Conservation (phyloP, 139 green algal genomes). For the Diplosphaera chodatii region DNA sequence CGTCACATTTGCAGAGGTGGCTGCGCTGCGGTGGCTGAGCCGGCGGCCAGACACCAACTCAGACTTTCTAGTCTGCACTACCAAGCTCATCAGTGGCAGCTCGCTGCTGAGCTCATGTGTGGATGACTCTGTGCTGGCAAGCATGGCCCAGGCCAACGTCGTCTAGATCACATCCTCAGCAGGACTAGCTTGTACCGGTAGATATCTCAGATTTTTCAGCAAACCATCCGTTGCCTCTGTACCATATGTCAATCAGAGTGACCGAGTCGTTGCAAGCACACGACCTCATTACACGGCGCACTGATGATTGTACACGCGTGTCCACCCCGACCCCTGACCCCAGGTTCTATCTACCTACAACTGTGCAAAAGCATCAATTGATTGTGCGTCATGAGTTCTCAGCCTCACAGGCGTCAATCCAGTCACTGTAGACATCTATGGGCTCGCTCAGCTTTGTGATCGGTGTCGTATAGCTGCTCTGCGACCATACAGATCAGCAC, state of each 20-base stretch:
- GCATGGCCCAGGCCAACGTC: background rate
- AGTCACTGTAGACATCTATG: slow-evolving; percentile 54
- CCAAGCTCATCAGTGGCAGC: slow-evolving; percentile 71
- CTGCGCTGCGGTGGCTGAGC: slow-evolving; percentile 70
- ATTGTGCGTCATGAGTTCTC: slow-evolving; percentile 14
- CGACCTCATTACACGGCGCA: no score
- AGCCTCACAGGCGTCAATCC: slow-evolving; percentile 51
- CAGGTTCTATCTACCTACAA: no score
- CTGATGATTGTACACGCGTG: no score
- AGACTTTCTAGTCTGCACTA: slow-evolving; percentile 78
- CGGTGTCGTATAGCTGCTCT: slow-evolving; percentile 15
- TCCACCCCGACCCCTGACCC: no score
- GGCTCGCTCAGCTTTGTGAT: slow-evolving; percentile 44
- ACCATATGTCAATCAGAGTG: no score
- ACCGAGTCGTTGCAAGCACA: no score
- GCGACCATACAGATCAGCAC: no score
- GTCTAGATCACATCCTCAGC: background rate
- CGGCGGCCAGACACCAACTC: slow-evolving; percentile 31
- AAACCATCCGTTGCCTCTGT: no score
- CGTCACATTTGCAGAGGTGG: slow-evolving; percentile 84
- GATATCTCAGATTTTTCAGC: background rate
- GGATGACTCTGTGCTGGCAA: slow-evolving; percentile 10
- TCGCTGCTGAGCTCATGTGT: slow-evolving; percentile 42
- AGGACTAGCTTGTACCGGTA: no score
- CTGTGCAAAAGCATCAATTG: no score